A percentile compares a stretch with the other conserved stretches of the same genome.
phyloP scores from a whole-genome alignment of 2,329 filamentous ascomycete species.

The Aspergillus costaricaensis region DNA sequence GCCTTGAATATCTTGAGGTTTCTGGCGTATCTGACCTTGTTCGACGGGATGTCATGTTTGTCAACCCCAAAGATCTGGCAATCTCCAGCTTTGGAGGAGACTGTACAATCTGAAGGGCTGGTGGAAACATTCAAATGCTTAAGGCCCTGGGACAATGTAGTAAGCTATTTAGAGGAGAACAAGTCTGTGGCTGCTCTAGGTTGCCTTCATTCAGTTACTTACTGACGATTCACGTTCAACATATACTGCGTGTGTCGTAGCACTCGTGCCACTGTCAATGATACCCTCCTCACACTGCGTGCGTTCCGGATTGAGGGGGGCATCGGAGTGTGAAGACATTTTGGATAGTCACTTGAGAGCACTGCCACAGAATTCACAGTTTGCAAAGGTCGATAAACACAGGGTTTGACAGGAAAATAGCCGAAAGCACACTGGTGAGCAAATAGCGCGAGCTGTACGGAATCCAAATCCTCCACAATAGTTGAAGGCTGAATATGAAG shows the following conservation, averaged over 20 bases:
- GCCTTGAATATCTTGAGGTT: neutral
- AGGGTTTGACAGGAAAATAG: conserved; percentile 14
- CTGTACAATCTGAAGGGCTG: conserved; percentile 34
- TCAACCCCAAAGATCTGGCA: conserved; percentile 28
- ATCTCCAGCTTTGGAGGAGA: conserved; percentile 39
- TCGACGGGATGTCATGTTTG: conserved; percentile 29
- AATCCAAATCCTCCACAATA: conserved; percentile 29
- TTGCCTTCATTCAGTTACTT: conserved; percentile 12
- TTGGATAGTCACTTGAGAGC: conserved; percentile 7
- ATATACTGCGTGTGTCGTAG: conserved; percentile 19
- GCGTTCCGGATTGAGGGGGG: conserved; percentile 27
- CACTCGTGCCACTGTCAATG: conserved; percentile 21
- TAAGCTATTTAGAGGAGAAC: neutral
- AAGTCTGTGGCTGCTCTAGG: neutral
- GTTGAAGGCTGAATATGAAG: conserved; percentile 21
- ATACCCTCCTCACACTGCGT: conserved; percentile 25
- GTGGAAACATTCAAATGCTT: conserved; percentile 30
- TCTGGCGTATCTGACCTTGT: conserved; percentile 39
- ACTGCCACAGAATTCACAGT: neutral
- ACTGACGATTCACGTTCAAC: conserved; percentile 32
- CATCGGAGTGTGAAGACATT: conserved; percentile 33
- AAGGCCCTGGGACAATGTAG: conserved; percentile 20
- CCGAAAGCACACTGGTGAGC: conserved; percentile 11
- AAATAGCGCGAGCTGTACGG: conserved; percentile 20
- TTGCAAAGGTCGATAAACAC: neutral